Percentiles rank a stretch among this genome's conserved stretches.
Conservation (phyloP, 306 rosid genomes). For the Notholithocarpus densiflorus region DNA sequence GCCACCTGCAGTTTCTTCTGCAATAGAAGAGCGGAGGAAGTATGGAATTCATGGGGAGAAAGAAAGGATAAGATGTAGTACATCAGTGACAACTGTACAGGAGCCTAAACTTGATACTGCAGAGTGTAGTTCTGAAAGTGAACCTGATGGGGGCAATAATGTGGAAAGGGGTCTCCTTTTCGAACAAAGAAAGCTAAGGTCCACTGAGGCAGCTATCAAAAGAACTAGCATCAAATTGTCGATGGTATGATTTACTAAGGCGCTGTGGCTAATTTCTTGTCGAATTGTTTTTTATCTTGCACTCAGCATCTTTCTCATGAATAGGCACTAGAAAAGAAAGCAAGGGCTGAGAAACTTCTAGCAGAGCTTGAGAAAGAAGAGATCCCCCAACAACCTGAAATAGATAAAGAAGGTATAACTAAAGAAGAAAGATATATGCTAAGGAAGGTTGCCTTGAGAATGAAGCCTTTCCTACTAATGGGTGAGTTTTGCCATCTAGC, state of each 20-base stretch:
- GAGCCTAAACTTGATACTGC: constrained; percentile 23
- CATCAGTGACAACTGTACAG: constrained; percentile 21
- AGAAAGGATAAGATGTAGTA: constrained; percentile 27
- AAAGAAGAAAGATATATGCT: constrained; percentile 87
- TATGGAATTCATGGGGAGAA: constrained; percentile 31
- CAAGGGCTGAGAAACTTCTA: constrained; percentile 65
- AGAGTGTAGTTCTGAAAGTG: constrained; percentile 33
- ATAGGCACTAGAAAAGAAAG: constrained; percentile 78
- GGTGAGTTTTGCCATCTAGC: constrained; percentile 48
- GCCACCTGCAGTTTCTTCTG: constrained; percentile 80
- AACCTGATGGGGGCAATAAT: constrained; percentile 18
- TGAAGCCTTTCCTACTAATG: constrained; percentile 80
- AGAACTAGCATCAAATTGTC: constrained; percentile 66
- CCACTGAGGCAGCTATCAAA: constrained; percentile 44
- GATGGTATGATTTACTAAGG: constrained; percentile 46
- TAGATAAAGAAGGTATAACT: constrained; percentile 84
- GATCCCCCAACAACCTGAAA: constrained; percentile 53
- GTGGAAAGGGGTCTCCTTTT: constrained; percentile 26
- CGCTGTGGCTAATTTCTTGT: constrained; percentile 23
- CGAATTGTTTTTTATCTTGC: constrained; percentile 19
- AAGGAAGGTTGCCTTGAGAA: constrained; percentile 82
- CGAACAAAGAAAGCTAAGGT: constrained; percentile 30
- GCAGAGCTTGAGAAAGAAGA: constrained; percentile 55
- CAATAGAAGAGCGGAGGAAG: constrained; percentile 74
- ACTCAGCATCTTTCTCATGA: constrained; percentile 17